Base-by-base conservation (phyloP, 495 filamentous ascomycete species). In the Trichoderma gamsii region DNA sequence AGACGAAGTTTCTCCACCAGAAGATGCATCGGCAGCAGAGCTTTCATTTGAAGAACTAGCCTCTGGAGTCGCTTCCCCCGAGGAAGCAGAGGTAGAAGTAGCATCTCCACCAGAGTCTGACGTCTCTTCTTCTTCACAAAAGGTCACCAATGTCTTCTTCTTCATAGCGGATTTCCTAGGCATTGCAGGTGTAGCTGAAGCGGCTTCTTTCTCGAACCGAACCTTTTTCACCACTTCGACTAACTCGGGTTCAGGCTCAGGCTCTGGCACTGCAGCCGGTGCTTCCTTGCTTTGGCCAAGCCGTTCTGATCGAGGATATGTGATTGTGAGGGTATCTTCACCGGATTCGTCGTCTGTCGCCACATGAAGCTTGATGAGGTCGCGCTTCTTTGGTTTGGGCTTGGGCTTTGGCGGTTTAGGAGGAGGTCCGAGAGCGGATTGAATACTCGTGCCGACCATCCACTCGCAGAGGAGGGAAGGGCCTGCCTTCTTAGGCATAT, bases 381-480 rank as follows among this genome's bases (percentile, higher is more conserved):
- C 64, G 38, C 70, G 63, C 66, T 72, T 75, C 21, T 66, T 71
- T 25, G 61, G 67, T 9, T 25, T n/a, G 6, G 18, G 67, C 12
- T 32, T n/a, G 9, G 18, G 51, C 0, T 41, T 68, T 6, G 67
- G 52, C 11, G 41, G 0, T 49, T 44, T 65, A 0, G 59, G 61
- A 65, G 25, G 23, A 52, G 52, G 13, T 52, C 67, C n/a, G n/a
- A 65, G 35, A 32, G 63, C 63, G 35, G 63, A 65, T 65, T 52
- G 27, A 41, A 78, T 41, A 29, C 79, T 80, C 49, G 75, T 76
- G 41, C 79, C 79, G 1, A 79, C 66, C 65, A 80, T 72, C 80
- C 80, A 82, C 70, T 82, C 79, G 43, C n/a, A 41, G 29, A 65
- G 29, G 76, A 67, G 18, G 73, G 76, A 63, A 71, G 46, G 23